Base-by-base conservation (phyloP, 805 yeast genomes). In the Barnettozyma botsteinii region DNA sequence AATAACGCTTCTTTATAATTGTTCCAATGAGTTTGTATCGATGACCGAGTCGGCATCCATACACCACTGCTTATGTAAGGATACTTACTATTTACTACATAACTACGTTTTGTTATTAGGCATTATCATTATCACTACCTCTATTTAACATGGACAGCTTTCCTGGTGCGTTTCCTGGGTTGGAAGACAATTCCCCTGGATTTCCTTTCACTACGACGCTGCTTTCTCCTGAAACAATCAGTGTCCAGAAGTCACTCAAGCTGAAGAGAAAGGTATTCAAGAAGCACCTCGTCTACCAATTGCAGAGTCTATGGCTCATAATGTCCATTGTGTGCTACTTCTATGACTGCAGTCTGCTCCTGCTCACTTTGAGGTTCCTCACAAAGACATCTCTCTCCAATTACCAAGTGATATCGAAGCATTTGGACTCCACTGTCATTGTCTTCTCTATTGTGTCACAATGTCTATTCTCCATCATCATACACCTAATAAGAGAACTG, bases 331-430 rank as follows among this genome's bases (percentile, higher is more conserved):
- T 53, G 5, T 30, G 36, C 4, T 55, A 51, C 27, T 40, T 55
- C 4, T 55, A 51, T 28, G 60, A 56, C 29, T 56, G 60, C 55
- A 52, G 57, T 27, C 11, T 56, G 3, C 14, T 56, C 14, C 21
- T 49, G 7, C 40, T 55, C 13, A 4, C 47, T 3, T 9, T 49
- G n/a, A 36, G 55, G 21, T 40, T 43, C 1, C 5, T 38, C 35
- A 1, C 55, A 45, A 40, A 14, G 40, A 15, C 50, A 49, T 46
- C 31, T 5, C 3, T 38, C 4, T 14, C 29, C 7, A 37, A 12
- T 27, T 32, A 25, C 11, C 13, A 9, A 9, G 14, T 20, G 26
- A 3, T 21, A 3, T 21, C 21, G 17, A 18, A 23, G 20, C 23
- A 42, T 35, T 38, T 24, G 31, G 37, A 29, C n/a, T 20, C 29